Evolutionary conservation across 176 grass and related monocot genomes (phyloP), one percentile per base, ranked within the genome.

Genomic region (Rhynchospora tenuis): DNA sequence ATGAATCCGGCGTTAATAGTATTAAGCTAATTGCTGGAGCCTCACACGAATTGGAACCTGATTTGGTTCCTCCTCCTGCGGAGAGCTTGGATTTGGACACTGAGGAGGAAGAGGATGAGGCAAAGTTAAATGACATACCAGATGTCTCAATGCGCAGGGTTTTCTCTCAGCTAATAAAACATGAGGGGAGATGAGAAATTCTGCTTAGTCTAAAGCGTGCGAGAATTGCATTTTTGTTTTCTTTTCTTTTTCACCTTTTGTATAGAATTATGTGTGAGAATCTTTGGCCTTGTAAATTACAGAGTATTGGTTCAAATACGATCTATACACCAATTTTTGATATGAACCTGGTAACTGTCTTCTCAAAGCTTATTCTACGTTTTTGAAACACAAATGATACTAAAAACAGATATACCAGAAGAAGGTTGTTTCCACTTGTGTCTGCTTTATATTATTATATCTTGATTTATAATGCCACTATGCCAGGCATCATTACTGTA

Each of bases 141-240:
- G 83, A 88, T 31, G 86, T 89, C 66, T 97, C 94, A 15, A 78
- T 94, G 85, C 83, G 43, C 10, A 84, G 80, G 75, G 83, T 94
- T 54, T 97, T 97, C 76, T 97, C 94, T 13, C 88, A 85, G 69
- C 87, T 97, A 90, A 86, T 97, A 73, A 88, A 90, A 48, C 86
- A 88, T 66, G 85, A 97, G 42, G 87, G 88, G 64, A 80, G 92
- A 72, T 60, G 88, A 86, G 20, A 65, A 82, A 5, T 51, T 74
- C 71, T 74, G 44, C 22, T 15, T 13, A 52, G 71, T 14, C 51
- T 20, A 74, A 38, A 74, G 26, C 46, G 27, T 50, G 45, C 70
- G 22, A 24, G 69, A 51, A 9, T 51, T 82, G 61, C 38, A 82
- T 65, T 82, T 82, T 50, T 17, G 7, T 51, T 33, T 65, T 61